Evolutionary conservation across 768 basidiomycete genomes (phyloP), one percentile per base, ranked within the genome.

Genomic region (Russula dissimulans): DNA sequence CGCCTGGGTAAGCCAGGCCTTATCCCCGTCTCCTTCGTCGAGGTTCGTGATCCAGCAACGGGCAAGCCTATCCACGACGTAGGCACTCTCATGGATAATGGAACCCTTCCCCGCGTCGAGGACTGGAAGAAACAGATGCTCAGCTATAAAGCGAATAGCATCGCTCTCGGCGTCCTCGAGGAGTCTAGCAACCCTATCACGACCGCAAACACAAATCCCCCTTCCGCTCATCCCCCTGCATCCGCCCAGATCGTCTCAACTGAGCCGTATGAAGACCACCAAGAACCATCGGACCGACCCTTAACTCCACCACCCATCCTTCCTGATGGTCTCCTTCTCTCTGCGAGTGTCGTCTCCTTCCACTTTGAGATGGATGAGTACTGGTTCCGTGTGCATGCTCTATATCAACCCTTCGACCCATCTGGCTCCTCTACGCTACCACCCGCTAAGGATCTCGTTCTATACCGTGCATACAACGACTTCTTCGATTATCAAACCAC

Each of bases 71-170:
- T 98, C 65, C 75, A 79, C 15, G 88, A 97, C 64, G 78, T 95
- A 5, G 79, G 81, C 29, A 76, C 78, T 7, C 81, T 97, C 57
- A 92, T 97, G 72, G 88, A 93, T 67, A 80, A 82, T 14, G 94
- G 93, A 18, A 87, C 87, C 61, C 80, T 99, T 18, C 97, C 97
- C 29, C 87, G 85, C 64, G 95, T 99, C n/a, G 97, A 99, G 71
- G 95, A 97, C 61, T 99, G 97, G 97, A 98, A 98, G 72, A 86
- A 86, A 67, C 88, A 91, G 22, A 91, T 97, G 80, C 81, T 94
- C 57, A 87, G 80, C 66, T 99, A 99, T 78, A 98, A 98, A 73
- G 91, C 93, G 66, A 92, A 87, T 71, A 92, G 91, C 71, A 99
- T 99, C 70, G 81, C 95, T 6, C 81, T 99, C 17, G 97, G 97